Conservation (phyloP, 2,329 filamentous ascomycete genomes). For the Microcyclospora pomicola region DNA sequence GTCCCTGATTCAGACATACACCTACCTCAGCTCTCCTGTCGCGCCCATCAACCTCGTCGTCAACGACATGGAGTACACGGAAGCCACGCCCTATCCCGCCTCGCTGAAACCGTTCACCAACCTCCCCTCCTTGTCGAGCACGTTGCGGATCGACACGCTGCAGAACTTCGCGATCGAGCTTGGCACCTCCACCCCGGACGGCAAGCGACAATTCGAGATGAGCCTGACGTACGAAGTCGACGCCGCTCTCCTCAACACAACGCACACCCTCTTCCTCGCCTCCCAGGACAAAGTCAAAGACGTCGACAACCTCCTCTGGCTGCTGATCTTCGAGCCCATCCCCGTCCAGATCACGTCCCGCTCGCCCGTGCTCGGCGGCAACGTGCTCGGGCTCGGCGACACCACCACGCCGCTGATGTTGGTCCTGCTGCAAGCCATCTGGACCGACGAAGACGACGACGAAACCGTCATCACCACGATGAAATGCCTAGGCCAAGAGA, state of each 20-base stretch:
- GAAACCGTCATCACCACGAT: not conserved
- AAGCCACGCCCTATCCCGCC: constrained; percentile 2
- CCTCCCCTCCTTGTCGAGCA: constrained; percentile 4
- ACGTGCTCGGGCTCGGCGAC: too few relatives aligned
- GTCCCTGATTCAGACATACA: constrained; percentile 8
- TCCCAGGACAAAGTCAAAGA: too few relatives aligned
- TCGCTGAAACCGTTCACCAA: constrained; percentile 10
- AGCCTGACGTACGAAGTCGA: constrained; percentile 8
- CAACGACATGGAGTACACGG: not conserved
- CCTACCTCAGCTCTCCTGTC: constrained; percentile 2
- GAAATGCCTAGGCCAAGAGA: not conserved
- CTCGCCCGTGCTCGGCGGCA: not conserved
- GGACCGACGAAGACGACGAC: constrained; percentile 4
- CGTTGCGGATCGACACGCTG: not conserved
- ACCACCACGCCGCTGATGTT: too few relatives aligned
- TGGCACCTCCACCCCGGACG: not conserved
- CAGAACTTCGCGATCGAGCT: too few relatives aligned
- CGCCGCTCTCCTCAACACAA: too few relatives aligned
- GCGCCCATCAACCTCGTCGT: not conserved
- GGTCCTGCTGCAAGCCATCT: too few relatives aligned
- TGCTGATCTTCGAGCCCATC: too few relatives aligned
- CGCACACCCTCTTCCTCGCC: too few relatives aligned
- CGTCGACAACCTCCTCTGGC: too few relatives aligned
- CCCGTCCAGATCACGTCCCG: not conserved
- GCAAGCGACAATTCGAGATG: constrained; percentile 10